Base-by-base conservation (phyloP, 2,329 filamentous ascomycete genomes). In the Ustulina deusta region DNA sequence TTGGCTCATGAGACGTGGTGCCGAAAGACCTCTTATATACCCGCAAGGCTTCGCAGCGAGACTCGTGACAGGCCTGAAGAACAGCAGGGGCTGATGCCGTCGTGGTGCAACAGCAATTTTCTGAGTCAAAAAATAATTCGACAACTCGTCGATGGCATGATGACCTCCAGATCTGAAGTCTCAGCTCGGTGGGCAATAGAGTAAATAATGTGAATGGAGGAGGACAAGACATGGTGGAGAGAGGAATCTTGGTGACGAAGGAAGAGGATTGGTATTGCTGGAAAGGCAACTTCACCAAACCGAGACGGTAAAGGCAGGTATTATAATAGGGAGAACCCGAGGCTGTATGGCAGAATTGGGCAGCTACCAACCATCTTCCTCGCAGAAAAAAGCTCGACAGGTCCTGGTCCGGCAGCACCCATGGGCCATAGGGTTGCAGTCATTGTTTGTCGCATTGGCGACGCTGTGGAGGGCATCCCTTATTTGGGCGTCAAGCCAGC, bases 31-130 rank as follows among this genome's bases (percentile, higher is more conserved):
- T 74, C 63, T 70, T 77, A 74, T 82, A 85, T 44, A 79, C 66
- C 51, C 77, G 75, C 58, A 81, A 72, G 27, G 80, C 81, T 71
- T 84, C 83, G 42, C 72, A 66, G 42, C 83, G 79, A 6, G 83
- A 79, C 74, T 85, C 83, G 36, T 72, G 79, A 69, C 77, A 82
- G 65, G 76, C 77, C 42, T 83, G 81, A 15, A 85, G 78, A 48
- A 82, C 72, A 11, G 79, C 71, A 0, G 83, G 83, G 13, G 80
- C 79, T 38, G 75, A 71, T 7, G 82, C 78, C 4, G 76, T 75
- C 11, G 80, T 78, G 29, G 74, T 72, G 73, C 81, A 84, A 56
- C 73, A 74, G 71, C 83, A 79, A 6, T 74, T 61, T 10, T 76
- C 66, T 15, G 76, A 66, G 44, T 78, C 73, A 73, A 84, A 84